These are phyloP conservation scores for Xylaria sp. DNA, from an alignment of 2,329 filamentous ascomycete species.

Conservation along the genomic window DNA sequence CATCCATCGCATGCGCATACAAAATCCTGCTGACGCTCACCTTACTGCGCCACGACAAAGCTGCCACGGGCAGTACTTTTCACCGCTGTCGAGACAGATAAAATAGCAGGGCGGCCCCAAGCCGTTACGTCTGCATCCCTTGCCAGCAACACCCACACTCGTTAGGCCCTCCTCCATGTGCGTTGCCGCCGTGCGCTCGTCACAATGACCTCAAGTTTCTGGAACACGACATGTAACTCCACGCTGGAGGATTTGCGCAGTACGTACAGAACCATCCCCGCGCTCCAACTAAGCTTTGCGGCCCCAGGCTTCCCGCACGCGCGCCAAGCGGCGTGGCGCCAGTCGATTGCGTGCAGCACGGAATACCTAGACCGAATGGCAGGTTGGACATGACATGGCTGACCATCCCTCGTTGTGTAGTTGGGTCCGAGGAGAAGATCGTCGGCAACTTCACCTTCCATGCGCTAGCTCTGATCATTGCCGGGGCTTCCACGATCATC, in stretches of 20 bases:
- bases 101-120: background rate
- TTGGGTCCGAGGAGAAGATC: constrained; percentile 44
- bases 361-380: background rate
- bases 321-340: constrained; percentile 20
- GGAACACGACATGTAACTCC: constrained; percentile 33
- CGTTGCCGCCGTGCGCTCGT: background rate
- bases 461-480: constrained; percentile 48
- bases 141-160: background rate
- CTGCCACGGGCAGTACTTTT: background rate
- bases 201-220: constrained; percentile 14
- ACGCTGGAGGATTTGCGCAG: constrained; percentile 34
- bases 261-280: constrained; percentile 22
- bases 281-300: constrained; percentile 16
- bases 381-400: constrained; percentile 21
- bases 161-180: background rate
- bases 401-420: constrained; percentile 30
- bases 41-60: background rate
- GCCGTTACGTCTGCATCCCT: background rate
- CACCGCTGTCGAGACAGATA: background rate
- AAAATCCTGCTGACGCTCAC: background rate
- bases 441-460: constrained; percentile 50
- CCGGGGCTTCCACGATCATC: constrained; percentile 44
- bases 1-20: background rate
- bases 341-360: constrained; percentile 7
- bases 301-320: constrained; percentile 19